Conservation (phyloP, 2,329 filamentous ascomycete genomes). For the Sarocladium oryzae region DNA sequence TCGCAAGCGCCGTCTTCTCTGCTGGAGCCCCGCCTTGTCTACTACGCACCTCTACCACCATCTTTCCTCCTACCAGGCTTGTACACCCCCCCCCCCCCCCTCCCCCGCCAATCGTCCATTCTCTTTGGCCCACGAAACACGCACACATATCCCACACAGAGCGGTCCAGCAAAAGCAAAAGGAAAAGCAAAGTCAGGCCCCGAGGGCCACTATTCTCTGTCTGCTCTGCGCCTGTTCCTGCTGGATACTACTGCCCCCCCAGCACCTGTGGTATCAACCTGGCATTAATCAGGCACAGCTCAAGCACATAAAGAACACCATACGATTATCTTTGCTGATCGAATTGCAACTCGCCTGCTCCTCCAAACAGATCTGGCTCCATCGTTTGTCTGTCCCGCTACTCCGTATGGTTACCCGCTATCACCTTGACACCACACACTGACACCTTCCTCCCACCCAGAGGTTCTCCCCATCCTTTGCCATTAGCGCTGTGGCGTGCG, state of each 20-base stretch:
- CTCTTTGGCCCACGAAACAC: constrained; percentile 2
- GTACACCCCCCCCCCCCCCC: constrained; percentile 4
- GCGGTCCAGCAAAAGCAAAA: background rate
- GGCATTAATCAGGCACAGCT: constrained; percentile 2
- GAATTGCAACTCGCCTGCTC: background rate
- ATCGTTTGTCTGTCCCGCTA: too few species aligned
- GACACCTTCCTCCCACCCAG: background rate
- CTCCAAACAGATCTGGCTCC: too few species aligned
- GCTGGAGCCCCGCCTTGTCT: background rate
- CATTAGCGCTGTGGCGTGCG: constrained; percentile 9
- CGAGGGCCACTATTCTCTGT: background rate
- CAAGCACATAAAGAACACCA: background rate
- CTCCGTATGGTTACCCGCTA: background rate
- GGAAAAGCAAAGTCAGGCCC: too few species aligned
- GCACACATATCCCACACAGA: background rate
- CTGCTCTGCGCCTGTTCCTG: background rate
- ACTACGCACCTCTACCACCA: background rate
- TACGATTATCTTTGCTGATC: background rate
- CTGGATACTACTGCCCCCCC: background rate
- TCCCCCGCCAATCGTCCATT: constrained; percentile 6
- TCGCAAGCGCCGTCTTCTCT: constrained; percentile 1
- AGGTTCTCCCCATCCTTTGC: background rate
- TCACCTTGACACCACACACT: background rate
- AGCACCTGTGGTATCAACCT: background rate
- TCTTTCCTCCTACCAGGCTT: background rate